Evolutionary conservation across 345 rosid genomes (phyloP).

Genomic region (Clausena lansium): DNA sequence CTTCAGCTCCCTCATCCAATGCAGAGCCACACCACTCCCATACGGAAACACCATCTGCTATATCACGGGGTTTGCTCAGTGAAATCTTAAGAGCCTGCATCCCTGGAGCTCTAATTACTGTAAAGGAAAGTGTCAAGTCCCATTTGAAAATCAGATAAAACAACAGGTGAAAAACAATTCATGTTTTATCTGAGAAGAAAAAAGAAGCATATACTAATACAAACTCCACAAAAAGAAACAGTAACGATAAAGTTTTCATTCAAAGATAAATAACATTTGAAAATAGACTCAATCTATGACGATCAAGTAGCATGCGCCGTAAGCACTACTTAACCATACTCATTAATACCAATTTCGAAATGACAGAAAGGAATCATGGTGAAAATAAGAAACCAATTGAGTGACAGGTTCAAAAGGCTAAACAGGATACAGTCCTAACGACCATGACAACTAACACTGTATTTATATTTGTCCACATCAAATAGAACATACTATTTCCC

Average conservation of each 20-base stretch:
- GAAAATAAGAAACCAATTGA: neutral
- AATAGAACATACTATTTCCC: neutral
- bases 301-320: neutral
- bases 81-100: constrained; percentile 68
- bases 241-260: neutral
- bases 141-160: neutral
- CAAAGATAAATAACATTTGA: neutral
- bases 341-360: neutral
- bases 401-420: neutral
- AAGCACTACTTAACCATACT: neutral
- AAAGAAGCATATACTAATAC: neutral
- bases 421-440: neutral
- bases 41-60: constrained; percentile 60
- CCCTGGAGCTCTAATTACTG: constrained; percentile 82
- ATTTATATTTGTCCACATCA: neutral
- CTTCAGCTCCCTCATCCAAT: constrained; percentile 84
- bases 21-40: constrained; percentile 99
- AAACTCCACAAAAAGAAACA: neutral
- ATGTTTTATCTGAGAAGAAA: neutral
- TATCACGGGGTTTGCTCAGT: constrained; percentile 38
- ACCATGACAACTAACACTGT: neutral
- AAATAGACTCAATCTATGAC: neutral
- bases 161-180: neutral
- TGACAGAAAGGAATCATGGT: neutral
- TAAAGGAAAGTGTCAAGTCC: constrained; percentile 5